A percentile compares a stretch with the other conserved stretches of the same genome.
Conservation (phyloP, 1,284 basidiomycete genomes). For the Leccinum insolens region DNA sequence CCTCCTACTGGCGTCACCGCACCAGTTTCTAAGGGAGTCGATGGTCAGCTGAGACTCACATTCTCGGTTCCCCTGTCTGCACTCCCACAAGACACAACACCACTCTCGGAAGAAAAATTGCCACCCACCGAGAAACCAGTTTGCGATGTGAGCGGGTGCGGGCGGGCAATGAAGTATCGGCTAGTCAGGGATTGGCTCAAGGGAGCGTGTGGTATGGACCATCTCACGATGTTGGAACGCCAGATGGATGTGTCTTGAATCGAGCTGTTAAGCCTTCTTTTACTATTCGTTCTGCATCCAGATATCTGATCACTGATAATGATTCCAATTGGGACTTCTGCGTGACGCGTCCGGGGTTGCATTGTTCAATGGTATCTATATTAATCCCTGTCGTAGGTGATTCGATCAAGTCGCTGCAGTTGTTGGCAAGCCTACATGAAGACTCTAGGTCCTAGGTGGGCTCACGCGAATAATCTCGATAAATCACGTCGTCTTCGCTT, state of each 20-base stretch:
- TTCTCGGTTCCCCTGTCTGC: constrained; percentile 55
- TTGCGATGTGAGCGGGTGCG: constrained; percentile 55
- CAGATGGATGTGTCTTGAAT: constrained; percentile 22
- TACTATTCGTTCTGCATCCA: background rate
- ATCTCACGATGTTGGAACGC: constrained; percentile 56
- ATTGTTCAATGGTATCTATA: background rate
- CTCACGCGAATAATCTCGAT: background rate
- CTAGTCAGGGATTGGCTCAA: constrained; percentile 49
- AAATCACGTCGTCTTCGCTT: background rate
- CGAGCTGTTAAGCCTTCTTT: background rate
- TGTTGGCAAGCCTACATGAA: background rate
- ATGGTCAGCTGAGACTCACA: constrained; percentile 42
- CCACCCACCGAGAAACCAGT: constrained; percentile 20
- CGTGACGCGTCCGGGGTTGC: background rate
- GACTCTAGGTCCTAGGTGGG: background rate
- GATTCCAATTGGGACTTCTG: background rate
- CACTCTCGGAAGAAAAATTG: constrained; percentile 4
- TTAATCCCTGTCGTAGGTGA: background rate
- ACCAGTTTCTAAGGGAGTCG: constrained; percentile 3
- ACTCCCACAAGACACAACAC: constrained; percentile 26
- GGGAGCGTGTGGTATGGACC: constrained; percentile 58
- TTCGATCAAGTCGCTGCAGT: background rate
- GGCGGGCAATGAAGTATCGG: constrained; percentile 50
- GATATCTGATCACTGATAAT: background rate
- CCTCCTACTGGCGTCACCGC: constrained; percentile 7